Percentiles rank a stretch among this genome's conserved stretches.
These are phyloP conservation scores for Penicillium simplicissimum DNA, from an alignment of 495 filamentous ascomycete genomes.

Conservation along the genomic window DNA sequence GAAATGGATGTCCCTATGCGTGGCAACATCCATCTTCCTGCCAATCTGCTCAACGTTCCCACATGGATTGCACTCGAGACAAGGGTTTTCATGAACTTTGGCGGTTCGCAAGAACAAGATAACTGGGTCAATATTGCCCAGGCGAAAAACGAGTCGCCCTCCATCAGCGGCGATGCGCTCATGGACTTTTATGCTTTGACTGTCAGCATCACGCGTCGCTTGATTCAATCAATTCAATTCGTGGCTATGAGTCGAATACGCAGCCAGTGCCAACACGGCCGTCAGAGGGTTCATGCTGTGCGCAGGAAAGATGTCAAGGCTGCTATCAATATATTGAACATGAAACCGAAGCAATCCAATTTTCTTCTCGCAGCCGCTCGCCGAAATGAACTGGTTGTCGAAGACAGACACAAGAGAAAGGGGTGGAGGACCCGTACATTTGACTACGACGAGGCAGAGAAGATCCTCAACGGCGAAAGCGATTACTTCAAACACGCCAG, in stretches of 20 bases:
- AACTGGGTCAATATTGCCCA: slow-evolving; percentile 62
- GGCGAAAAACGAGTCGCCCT: slow-evolving; percentile 53
- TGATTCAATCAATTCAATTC: slow-evolving; percentile 67
- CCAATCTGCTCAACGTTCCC: slow-evolving; percentile 57
- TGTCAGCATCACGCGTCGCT: slow-evolving; percentile 63
- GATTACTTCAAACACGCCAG: slow-evolving; percentile 22
- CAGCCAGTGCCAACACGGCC: slow-evolving; percentile 38
- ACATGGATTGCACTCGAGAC: slow-evolving; percentile 66
- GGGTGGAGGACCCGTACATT: slow-evolving; percentile 23
- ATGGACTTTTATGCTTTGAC: slow-evolving; percentile 72
- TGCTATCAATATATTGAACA: slow-evolving; percentile 54
- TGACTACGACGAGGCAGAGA: slow-evolving; percentile 57
- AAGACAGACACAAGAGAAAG: slow-evolving; percentile 40
- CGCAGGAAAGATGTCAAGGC: slow-evolving; percentile 62
- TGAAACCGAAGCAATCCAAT: slow-evolving; percentile 38
- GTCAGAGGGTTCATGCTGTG: slow-evolving; percentile 43
- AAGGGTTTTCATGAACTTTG: slow-evolving; percentile 77
- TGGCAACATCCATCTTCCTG: slow-evolving; percentile 45
- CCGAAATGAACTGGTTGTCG: slow-evolving; percentile 58
- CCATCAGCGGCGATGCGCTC: slow-evolving; percentile 67
- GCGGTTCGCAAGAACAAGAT: slow-evolving; percentile 49
- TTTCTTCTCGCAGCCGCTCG: slow-evolving; percentile 64
- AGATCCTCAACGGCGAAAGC: slow-evolving; percentile 36
- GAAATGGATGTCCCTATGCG: slow-evolving; percentile 25
- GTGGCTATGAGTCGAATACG: slow-evolving; percentile 61